Evolutionary conservation across 176 grass and related monocot species (phyloP).

Genomic region (Eremochloa ophiuroides): DNA sequence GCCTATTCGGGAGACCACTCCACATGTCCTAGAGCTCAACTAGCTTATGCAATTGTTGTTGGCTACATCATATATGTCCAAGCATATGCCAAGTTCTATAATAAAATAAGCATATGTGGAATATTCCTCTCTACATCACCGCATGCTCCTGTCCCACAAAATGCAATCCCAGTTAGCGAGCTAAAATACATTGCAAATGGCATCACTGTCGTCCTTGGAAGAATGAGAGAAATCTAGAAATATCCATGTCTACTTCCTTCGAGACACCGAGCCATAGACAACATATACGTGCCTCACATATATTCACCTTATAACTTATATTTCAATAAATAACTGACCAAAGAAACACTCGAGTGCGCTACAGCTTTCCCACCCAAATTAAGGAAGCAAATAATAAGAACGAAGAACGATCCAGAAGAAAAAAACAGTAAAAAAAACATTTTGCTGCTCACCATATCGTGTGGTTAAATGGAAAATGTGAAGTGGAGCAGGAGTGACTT

Average conservation of each 20-base stretch:
- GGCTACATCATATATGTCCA: background rate
- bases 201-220: background rate
- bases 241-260: background rate
- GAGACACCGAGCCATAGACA: no score
- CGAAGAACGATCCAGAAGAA: no score
- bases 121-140: constrained; percentile 36
- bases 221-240: background rate
- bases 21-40: background rate
- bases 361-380: no score
- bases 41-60: background rate
- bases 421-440: no score
- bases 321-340: no score
- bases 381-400: no score
- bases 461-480: constrained; percentile 9
- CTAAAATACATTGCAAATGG: background rate
- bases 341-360: no score
- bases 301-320: no score
- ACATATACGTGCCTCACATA: no score
- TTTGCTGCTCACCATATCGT: no score
- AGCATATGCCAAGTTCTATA: background rate
- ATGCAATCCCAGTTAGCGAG: background rate
- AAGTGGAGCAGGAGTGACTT: constrained; percentile 10
- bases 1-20: background rate
- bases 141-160: background rate
- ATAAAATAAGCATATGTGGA: background rate